Evolutionary conservation across 1,139 yeast genomes (phyloP).

Genomic region (Suhomyces kunorum): DNA sequence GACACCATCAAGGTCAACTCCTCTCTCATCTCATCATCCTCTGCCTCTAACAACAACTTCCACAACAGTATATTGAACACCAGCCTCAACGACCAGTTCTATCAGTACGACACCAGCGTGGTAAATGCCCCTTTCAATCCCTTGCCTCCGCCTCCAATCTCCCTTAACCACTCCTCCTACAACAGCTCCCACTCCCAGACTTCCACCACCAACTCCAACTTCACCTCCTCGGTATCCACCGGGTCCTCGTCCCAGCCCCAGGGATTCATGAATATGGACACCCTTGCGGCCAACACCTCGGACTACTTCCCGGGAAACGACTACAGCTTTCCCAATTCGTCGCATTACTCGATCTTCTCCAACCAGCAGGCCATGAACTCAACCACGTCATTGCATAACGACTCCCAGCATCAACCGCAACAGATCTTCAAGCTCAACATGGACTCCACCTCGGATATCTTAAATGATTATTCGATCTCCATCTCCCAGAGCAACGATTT

Average conservation of each 20-base stretch:
- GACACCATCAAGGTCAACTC: slow-evolving; percentile 27
- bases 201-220: slow-evolving; percentile 4
- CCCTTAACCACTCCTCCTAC: slow-evolving; percentile 9
- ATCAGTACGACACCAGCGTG: slow-evolving; percentile 13
- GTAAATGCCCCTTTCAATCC: slow-evolving; percentile 20
- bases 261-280: slow-evolving; percentile 5
- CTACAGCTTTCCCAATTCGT: slow-evolving; percentile 19
- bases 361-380: slow-evolving; percentile 27
- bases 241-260: slow-evolving; percentile 11
- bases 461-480: slow-evolving; percentile 17
- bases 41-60: slow-evolving; percentile 14
- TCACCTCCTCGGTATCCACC: slow-evolving; percentile 14
- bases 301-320: slow-evolving; percentile 17
- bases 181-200: slow-evolving; percentile 8
- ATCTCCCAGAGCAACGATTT: slow-evolving; percentile 20
- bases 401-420: slow-evolving; percentile 10
- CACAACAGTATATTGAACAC: slow-evolving; percentile 9
- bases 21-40: slow-evolving; percentile 22
- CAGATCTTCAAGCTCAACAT: slow-evolving; percentile 20
- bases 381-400: slow-evolving; percentile 19
- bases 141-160: slow-evolving; percentile 28
- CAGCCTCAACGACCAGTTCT: slow-evolving; percentile 15
- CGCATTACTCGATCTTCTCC: slow-evolving; percentile 28
- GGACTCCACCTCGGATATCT: slow-evolving; percentile 21
- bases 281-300: slow-evolving; percentile 7